Percentiles rank a stretch among this genome's conserved stretches.
These are phyloP conservation scores for Clitopilus hobsonii DNA, from an alignment of 768 basidiomycete species.

Conservation along the genomic window DNA sequence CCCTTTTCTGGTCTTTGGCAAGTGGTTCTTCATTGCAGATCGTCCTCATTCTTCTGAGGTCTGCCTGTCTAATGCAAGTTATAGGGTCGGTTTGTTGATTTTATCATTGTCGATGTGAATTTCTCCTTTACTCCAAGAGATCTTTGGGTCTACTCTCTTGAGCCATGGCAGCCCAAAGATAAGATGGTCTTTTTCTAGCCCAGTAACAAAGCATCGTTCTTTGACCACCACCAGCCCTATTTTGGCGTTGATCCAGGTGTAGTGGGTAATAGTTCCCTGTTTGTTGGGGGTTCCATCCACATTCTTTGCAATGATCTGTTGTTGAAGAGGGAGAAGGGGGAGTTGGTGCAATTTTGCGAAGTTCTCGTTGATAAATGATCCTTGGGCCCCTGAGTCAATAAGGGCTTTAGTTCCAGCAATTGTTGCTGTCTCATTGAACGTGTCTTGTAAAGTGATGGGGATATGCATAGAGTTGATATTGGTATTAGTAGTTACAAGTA, in stretches of 20 bases:
- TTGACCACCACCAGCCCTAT: not conserved
- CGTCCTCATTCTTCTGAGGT: not conserved
- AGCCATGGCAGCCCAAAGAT: not conserved
- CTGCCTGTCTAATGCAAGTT: not conserved
- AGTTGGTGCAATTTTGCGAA: not conserved
- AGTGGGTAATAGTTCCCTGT: not conserved
- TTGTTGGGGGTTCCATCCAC: not conserved
- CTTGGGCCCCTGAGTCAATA: not conserved
- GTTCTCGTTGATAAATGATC: not conserved
- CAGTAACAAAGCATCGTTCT: not conserved
- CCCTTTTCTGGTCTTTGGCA: too few relatives aligned
- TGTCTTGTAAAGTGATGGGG: not conserved
- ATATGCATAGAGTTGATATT: not conserved
- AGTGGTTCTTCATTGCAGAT: not conserved
- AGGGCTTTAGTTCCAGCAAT: not conserved
- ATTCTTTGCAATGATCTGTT: not conserved
- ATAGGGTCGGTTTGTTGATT: not conserved
- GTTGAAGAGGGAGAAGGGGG: not conserved
- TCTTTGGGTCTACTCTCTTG: not conserved
- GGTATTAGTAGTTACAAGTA: not conserved
- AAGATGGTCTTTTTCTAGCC: not conserved
- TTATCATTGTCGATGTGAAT: not conserved
- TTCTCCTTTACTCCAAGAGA: not conserved
- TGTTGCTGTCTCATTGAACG: not conserved
- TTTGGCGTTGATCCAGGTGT: not conserved